phyloP scores from a whole-genome alignment of 805 yeast genomes.

The Spathaspora passalidarum region DNA sequence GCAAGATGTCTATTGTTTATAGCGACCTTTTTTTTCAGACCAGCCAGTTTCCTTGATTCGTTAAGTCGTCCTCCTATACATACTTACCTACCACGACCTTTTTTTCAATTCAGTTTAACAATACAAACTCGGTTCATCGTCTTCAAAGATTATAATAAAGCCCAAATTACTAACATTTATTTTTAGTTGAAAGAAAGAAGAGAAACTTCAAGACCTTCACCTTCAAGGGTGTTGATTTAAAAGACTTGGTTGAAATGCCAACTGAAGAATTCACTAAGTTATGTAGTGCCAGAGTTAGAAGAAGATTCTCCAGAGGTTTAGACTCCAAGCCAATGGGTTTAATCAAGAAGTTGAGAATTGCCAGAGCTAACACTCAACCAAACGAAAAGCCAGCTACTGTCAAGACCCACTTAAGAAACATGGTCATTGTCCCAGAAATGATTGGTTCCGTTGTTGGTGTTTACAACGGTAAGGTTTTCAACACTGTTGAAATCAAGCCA shows the following conservation, averaged over 20 bases:
- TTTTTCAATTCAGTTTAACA: no score
- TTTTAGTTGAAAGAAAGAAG: conserved; percentile 56
- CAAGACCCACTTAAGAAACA: conserved; percentile 99
- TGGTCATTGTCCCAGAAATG: conserved; percentile 99
- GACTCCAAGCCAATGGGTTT: conserved; percentile 93
- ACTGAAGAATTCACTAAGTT: conserved; percentile 96
- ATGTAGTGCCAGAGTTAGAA: conserved; percentile 98
- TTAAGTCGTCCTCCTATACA: no score
- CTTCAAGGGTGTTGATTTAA: conserved; percentile 98
- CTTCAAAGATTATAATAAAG: no score
- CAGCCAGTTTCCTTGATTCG: no score
- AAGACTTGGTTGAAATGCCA: conserved; percentile 87
- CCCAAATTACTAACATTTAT: conserved; percentile 10
- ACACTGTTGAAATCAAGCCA: conserved; percentile 97
- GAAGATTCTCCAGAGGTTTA: conserved; percentile 98
- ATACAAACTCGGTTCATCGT: no score
- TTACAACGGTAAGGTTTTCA: conserved; percentile 99
- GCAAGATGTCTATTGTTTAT: no score
- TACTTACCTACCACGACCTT: no score
- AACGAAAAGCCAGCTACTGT: conserved; percentile 97
- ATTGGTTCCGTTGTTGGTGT: conserved; percentile 98
- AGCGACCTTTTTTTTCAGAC: no score
- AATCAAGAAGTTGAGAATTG: conserved; percentile 96
- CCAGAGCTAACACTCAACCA: conserved; percentile 83
- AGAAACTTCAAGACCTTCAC: conserved; percentile 95